These are phyloP conservation scores for Micromonas commoda DNA, from an alignment of 139 green algal species.

Conservation along the genomic window DNA sequence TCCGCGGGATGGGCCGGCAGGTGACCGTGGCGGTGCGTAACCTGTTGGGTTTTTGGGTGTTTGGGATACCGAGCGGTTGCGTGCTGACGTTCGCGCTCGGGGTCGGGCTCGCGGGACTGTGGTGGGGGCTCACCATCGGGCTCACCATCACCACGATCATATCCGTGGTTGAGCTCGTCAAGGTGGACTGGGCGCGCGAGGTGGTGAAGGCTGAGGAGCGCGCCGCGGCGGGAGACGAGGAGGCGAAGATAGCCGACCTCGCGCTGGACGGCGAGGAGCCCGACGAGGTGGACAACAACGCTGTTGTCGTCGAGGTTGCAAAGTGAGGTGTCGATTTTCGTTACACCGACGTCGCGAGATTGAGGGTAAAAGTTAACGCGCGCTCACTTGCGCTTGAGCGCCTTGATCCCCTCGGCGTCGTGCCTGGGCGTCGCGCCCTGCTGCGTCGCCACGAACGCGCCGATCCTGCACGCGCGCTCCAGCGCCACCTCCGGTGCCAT, in stretches of 20 bases:
- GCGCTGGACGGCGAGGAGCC: not conserved
- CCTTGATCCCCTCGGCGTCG: not conserved
- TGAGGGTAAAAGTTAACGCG: no score
- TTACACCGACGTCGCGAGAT: no score
- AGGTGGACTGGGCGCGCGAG: not conserved
- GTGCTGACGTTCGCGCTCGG: not conserved
- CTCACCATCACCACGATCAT: not conserved
- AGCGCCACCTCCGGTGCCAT: not conserved
- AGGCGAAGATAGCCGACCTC: not conserved
- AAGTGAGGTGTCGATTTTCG: no score
- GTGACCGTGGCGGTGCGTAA: not conserved
- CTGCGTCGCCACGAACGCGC: slow-evolving; percentile 7
- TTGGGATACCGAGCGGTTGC: not conserved
- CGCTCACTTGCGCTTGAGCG: not conserved
- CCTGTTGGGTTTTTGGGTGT: not conserved
- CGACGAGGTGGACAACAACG: not conserved
- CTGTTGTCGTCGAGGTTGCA: not conserved
- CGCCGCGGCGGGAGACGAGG: not conserved
- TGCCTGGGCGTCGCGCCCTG: not conserved
- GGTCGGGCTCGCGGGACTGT: not conserved
- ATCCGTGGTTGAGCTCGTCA: not conserved
- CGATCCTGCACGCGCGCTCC: not conserved
- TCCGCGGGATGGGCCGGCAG: slow-evolving; percentile 1
- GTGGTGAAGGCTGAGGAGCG: not conserved
- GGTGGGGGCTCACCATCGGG: not conserved